These are phyloP conservation scores for Abrus precatorius DNA, from an alignment of 306 rosid species.

Conservation along the genomic window DNA sequence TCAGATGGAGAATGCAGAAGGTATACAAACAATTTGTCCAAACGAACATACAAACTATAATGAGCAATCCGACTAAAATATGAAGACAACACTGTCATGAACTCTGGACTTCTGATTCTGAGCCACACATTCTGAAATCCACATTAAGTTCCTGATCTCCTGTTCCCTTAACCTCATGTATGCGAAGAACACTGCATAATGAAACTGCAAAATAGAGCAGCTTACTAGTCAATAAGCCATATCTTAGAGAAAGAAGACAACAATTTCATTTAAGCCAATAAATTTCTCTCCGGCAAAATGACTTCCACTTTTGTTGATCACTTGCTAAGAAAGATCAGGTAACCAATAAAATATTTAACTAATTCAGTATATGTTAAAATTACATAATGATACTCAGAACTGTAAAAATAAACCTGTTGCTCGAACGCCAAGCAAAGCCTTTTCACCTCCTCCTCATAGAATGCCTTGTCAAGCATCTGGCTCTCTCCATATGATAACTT, in stretches of 20 bases:
- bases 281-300: conserved; percentile 9
- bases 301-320: conserved; percentile 6
- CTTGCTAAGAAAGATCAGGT: conserved; percentile 6
- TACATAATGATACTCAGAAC: background rate
- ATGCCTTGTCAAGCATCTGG: conserved; percentile 98
- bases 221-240: conserved; percentile 23
- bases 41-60: conserved; percentile 36
- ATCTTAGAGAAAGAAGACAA: background rate
- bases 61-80: conserved; percentile 65
- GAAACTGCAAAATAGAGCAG: conserved; percentile 74
- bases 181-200: conserved; percentile 93
- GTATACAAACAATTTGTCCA: conserved; percentile 58
- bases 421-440: conserved; percentile 95
- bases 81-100: conserved; percentile 97
- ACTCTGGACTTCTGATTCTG: conserved; percentile 98
- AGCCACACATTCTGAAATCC: conserved; percentile 98
- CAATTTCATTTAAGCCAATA: conserved; percentile 15
- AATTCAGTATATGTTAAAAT: background rate
- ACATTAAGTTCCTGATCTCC: conserved; percentile 95
- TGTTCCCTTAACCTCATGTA: conserved; percentile 99
- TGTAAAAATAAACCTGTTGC: conserved; percentile 76
- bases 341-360: conserved; percentile 22
- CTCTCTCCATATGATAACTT: conserved; percentile 95
- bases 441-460: conserved; percentile 99
- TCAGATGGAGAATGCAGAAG: conserved; percentile 39